phyloP scores from a whole-genome alignment of 371 early-diverging fungal species.

The Conidiobolus incongruus region DNA sequence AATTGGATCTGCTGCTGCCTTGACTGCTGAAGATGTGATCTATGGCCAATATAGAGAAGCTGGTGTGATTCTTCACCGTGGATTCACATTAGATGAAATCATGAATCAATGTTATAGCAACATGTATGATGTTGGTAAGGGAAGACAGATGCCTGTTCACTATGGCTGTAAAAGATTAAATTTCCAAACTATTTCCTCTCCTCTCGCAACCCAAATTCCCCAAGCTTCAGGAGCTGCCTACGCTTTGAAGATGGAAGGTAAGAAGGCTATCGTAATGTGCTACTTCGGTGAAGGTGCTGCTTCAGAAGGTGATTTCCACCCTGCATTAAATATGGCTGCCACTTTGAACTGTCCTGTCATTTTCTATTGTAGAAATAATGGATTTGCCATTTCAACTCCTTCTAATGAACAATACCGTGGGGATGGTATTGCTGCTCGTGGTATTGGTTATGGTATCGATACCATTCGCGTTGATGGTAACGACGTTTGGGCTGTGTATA shows the following conservation, averaged over 20 bases:
- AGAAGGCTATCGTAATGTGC: slow-evolving; percentile 58
- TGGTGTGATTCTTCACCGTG: slow-evolving; percentile 79
- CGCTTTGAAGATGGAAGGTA: slow-evolving; percentile 61
- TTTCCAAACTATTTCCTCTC: slow-evolving; percentile 93
- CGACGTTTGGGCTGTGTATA: slow-evolving; percentile 77
- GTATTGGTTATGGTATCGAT: slow-evolving; percentile 92
- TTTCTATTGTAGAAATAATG: slow-evolving; percentile 95
- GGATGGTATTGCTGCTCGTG: slow-evolving; percentile 85
- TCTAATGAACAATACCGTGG: slow-evolving; percentile 86
- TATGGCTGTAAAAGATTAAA: slow-evolving; percentile 67
- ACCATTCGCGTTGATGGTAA: slow-evolving; percentile 95
- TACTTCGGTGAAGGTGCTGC: slow-evolving; percentile 98
- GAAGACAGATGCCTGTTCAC: slow-evolving; percentile 96
- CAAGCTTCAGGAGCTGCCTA: slow-evolving; percentile 97
- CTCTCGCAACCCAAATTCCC: slow-evolving; percentile 92
- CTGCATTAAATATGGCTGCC: slow-evolving; percentile 91
- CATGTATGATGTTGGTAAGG: slow-evolving; percentile 72
- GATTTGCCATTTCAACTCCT: slow-evolving; percentile 95
- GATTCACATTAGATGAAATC: slow-evolving; percentile 76
- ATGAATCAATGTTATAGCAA: slow-evolving; percentile 94
- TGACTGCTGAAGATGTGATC: slow-evolving; percentile 60
- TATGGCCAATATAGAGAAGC: slow-evolving; percentile 94
- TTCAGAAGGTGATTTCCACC: slow-evolving; percentile 94
- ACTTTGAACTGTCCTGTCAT: slow-evolving; percentile 77
- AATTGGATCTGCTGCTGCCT: slow-evolving; percentile 77